Base-by-base conservation (phyloP, 345 rosid species). In the Salix viminalis region DNA sequence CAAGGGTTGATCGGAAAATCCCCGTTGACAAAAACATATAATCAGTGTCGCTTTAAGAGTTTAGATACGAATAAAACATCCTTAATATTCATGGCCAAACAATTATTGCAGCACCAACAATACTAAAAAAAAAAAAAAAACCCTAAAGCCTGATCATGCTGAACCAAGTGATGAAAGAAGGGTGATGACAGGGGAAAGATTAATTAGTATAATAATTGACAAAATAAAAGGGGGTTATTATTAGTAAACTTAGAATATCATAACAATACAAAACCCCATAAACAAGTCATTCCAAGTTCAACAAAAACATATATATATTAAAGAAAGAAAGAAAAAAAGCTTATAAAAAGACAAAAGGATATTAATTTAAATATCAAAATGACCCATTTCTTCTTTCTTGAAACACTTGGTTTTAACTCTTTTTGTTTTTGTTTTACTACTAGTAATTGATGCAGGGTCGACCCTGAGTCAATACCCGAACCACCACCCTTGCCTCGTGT, bases 381-480 rank as follows among this genome's bases (percentile, higher is more conserved):
- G 24, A 61, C 19, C 30, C 41, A 11, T 10, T 42, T 14, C 19
- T 69, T 50, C 7, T 41, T 1, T 23, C 42, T 26, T 58, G 19
- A 28, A 32, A 11, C 21, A 30, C 50, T 48, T 70, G 21, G 7
- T 67, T 69, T 66, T 60, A 12, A 19, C 19, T 62, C 15, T 0
- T 16, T 26, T 65, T 34, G 36, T 34, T 34, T 34, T 34, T 34
- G 36, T 36, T 58, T 30, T 48, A 4, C 12, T 13, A 16, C n/a
- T 0, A 67, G 2, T 9, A 39, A 77, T 68, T 61, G 72, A 79
- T 70, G 83, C 69, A 79, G 76, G 97, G 96, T 85, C 79, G 79
- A 89, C 85, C 90, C 77, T 58, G 85, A 96, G 99, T 96, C 99
- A 94, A 96, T 96, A 89, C 99, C 99, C 99, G 99, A 96, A 96